Evolutionary conservation across 2,329 filamentous ascomycete species (phyloP).

Genomic region (Calonectria crousiana): DNA sequence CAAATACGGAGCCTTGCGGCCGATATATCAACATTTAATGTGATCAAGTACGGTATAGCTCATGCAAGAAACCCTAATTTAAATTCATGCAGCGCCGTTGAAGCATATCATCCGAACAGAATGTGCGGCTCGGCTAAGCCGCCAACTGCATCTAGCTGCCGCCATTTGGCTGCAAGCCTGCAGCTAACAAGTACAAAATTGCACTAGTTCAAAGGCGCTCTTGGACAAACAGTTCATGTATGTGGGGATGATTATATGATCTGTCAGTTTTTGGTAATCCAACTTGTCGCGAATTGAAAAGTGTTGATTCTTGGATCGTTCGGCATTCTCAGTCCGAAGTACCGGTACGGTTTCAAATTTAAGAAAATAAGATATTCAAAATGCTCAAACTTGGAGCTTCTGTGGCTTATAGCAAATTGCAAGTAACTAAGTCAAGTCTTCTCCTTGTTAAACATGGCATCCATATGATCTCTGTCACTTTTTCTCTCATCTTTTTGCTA

Average conservation of each 20-base stretch:
- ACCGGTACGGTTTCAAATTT: too few relatives aligned
- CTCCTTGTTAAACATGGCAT: too few relatives aligned
- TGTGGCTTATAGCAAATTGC: too few relatives aligned
- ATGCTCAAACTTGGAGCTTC: too few relatives aligned
- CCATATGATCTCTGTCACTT: too few relatives aligned
- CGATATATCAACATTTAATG: not conserved
- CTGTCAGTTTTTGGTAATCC: not conserved
- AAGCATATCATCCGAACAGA: not conserved
- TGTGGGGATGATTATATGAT: too few relatives aligned
- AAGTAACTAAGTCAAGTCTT: too few relatives aligned
- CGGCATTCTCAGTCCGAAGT: too few relatives aligned
- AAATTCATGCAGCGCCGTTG: not conserved
- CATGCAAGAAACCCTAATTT: not conserved
- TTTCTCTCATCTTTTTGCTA: too few relatives aligned
- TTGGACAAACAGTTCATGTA: not conserved
- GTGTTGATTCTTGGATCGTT: not conserved
- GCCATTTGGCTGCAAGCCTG: not conserved
- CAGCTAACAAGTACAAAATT: not conserved
- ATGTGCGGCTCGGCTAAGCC: not conserved
- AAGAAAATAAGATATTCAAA: too few relatives aligned
- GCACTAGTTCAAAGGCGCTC: not conserved
- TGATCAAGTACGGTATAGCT: not conserved
- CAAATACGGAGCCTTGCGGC: not conserved
- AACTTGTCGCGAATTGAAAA: not conserved
- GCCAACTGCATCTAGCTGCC: not conserved